phyloP scores from a whole-genome alignment of 306 rosid genomes.

The Inga leiocalycina region DNA sequence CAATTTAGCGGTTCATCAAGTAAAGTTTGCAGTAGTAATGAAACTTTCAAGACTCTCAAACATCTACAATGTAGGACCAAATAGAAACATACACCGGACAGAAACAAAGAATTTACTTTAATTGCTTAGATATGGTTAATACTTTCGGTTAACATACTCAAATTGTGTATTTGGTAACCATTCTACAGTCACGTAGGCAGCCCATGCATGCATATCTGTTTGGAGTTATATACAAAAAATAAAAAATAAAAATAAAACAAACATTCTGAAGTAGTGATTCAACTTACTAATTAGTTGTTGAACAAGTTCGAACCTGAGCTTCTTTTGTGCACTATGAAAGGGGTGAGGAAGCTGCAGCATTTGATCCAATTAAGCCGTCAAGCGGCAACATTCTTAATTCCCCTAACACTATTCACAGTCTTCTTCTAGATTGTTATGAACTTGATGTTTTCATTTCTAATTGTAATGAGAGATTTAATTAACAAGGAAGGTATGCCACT shows the following conservation, averaged over 20 bases:
- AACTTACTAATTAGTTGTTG: not conserved
- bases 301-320: not conserved
- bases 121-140: not conserved
- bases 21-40: not conserved
- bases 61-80: too few species aligned
- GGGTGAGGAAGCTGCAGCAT: not conserved
- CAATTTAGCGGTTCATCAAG: not conserved
- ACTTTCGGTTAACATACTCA: not conserved
- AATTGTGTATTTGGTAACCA: not conserved
- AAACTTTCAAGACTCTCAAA: too few species aligned
- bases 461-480: conserved; percentile 18
- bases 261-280: not conserved
- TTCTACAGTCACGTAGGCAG: not conserved
- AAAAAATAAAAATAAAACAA: not conserved
- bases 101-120: too few species aligned
- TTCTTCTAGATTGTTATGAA: not conserved
- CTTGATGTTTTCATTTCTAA: not conserved
- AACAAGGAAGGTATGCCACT: conserved; percentile 26
- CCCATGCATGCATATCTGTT: not conserved
- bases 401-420: not conserved
- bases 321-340: not conserved
- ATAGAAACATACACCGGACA: too few species aligned
- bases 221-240: not conserved
- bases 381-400: not conserved
- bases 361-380: not conserved